Evolutionary conservation across 73 alveolate species (phyloP), one percentile per base, ranked within the genome.

Genomic region (Halteria grandinella): DNA sequence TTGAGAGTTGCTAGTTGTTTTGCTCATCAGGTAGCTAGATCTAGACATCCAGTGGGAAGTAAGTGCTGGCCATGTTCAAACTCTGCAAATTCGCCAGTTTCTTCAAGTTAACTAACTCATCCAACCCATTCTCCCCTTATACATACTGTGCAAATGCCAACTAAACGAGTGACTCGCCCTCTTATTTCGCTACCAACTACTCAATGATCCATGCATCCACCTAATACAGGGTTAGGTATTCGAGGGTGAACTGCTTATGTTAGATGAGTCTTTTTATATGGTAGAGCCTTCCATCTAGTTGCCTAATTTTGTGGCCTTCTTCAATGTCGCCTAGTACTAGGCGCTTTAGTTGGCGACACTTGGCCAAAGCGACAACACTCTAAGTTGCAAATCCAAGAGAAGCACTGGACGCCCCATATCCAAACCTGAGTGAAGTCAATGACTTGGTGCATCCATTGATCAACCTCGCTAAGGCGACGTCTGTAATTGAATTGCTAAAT

Each of bases 51-150:
- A 66, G 69, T 14, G 23, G 11, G 28, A 25, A 20, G 29, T 66
- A 66, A 23, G 64, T 44, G 8, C 69, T 52, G 29, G 69, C 43
- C 11, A 66, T 23, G 28, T 45, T 41, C 14, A 47, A 5, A 15
- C 32, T 29, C 7, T 44, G 4, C 10, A 66, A 3, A 4, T 66
- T 44, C 47, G 23, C 47, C 25, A 66, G 47, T 25, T 47, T 66
- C 52, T 66, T 44, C 1, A 66, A 12, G 28, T 27, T 47, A 23
- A 36, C 80, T 23, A 66, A 1, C 23, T 66, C 80, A 39, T 66
- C 80, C 5, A 66, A n/a, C 21, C 47, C 66, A 25, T 6, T 44
- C 23, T 66, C 45, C n/a, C 28, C 47, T 24, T 66, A 21, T 8
- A 66, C 14, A 37, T 45, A 66, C 45, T 66, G 17, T 12, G 50